These are phyloP conservation scores for Diplodia seriata DNA, from an alignment of 2,329 filamentous ascomycete species.

Conservation along the genomic window DNA sequence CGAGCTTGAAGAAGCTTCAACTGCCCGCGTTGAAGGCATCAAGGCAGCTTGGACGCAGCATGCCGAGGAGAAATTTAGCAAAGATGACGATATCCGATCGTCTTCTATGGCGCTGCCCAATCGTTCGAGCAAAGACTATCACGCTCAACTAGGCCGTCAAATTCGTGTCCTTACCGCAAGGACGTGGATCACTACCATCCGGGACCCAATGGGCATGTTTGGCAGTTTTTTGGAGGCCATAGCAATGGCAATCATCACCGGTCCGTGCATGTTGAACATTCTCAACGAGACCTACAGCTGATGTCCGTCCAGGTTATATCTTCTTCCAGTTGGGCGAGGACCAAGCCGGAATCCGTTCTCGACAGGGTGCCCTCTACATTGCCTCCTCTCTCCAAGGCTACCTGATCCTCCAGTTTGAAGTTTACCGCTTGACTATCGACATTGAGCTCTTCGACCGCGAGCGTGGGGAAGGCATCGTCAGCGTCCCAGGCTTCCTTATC, in stretches of 20 bases:
- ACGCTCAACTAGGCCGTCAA: slow-evolving; percentile 68
- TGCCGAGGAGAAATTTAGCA: slow-evolving; percentile 28
- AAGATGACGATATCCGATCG: slow-evolving; percentile 6
- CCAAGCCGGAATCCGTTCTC: slow-evolving; percentile 74
- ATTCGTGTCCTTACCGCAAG: slow-evolving; percentile 70
- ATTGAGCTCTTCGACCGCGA: slow-evolving; percentile 80
- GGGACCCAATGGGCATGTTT: slow-evolving; percentile 78
- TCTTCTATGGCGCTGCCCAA: background rate
- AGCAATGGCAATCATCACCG: slow-evolving; percentile 73
- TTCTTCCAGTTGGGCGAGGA: slow-evolving; percentile 71
- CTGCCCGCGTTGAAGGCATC: slow-evolving; percentile 65
- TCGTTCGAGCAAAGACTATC: slow-evolving; percentile 41
- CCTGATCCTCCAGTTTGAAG: slow-evolving; percentile 76
- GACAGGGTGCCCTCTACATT: slow-evolving; percentile 75
- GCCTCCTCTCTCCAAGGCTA: slow-evolving; percentile 77
- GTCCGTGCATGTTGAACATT: slow-evolving; percentile 55
- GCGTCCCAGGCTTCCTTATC: slow-evolving; percentile 71
- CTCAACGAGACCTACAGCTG: background rate
- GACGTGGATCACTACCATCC: slow-evolving; percentile 73
- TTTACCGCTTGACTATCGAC: slow-evolving; percentile 75
- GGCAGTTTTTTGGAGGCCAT: slow-evolving; percentile 74
- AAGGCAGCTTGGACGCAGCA: slow-evolving; percentile 40
- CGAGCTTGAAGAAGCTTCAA: slow-evolving; percentile 68
- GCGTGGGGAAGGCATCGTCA: slow-evolving; percentile 73
- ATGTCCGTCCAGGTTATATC: slow-evolving; percentile 48